Evolutionary conservation across 2,329 filamentous ascomycete genomes (phyloP).

Genomic region (Xylariaceae sp.): DNA sequence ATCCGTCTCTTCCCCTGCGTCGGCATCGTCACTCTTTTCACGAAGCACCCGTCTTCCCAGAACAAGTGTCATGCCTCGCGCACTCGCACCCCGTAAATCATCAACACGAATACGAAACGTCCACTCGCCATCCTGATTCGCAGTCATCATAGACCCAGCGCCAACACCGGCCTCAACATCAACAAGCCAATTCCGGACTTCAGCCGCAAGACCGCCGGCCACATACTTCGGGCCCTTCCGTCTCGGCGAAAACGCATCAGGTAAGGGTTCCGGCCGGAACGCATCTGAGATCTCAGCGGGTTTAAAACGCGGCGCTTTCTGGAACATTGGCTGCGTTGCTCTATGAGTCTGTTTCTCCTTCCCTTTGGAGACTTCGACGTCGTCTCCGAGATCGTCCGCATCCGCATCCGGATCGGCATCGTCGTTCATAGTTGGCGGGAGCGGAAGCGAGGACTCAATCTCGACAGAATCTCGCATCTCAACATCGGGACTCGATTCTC

Average conservation of each 20-base stretch:
- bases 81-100: constrained; percentile 19
- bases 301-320: constrained; percentile 37
- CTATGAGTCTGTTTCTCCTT: constrained; percentile 4
- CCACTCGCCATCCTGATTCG: constrained; percentile 20
- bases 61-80: constrained; percentile 30
- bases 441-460: constrained; percentile 15
- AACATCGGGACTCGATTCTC: constrained; percentile 10
- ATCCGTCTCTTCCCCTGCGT: neutral
- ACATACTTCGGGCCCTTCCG: constrained; percentile 34
- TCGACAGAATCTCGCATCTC: constrained; percentile 20
- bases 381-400: constrained; percentile 2
- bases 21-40: neutral
- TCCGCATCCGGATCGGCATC: constrained; percentile 1
- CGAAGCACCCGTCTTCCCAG: constrained; percentile 14
- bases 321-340: constrained; percentile 33
- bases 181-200: constrained; percentile 42
- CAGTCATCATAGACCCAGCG: constrained; percentile 9
- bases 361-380: neutral
- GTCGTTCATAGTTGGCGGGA: neutral
- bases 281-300: constrained; percentile 21
- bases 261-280: constrained; percentile 27
- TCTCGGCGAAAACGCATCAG: constrained; percentile 38
- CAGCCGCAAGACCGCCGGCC: constrained; percentile 38
- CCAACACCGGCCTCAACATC: constrained; percentile 35
- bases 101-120: constrained; percentile 24